Conservation (phyloP, 306 rosid genomes). For the Begonia loranthoides region DNA sequence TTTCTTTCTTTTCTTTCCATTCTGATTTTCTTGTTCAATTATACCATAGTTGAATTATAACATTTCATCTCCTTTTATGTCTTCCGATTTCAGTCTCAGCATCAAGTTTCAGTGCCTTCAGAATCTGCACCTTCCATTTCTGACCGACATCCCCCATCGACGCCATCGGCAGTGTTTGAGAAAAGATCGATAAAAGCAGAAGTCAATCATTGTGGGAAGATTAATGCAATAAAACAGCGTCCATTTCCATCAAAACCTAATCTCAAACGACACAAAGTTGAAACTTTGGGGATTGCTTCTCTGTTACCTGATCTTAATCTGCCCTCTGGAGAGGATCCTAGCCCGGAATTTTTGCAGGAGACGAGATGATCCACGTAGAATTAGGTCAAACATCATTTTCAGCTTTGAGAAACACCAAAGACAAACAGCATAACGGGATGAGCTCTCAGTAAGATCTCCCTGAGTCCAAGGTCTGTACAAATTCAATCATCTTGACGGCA, state of each 20-base stretch:
- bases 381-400: too few relatives aligned
- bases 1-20: neutral
- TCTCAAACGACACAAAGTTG: conserved; percentile 23
- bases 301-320: conserved; percentile 54
- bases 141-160: conserved; percentile 12
- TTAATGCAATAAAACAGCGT: conserved; percentile 7
- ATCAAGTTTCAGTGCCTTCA: conserved; percentile 9
- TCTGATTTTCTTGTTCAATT: neutral
- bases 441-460: too few relatives aligned
- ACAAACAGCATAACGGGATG: too few relatives aligned
- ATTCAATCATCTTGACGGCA: too few relatives aligned
- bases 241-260: conserved; percentile 15
- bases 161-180: conserved; percentile 8
- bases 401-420: too few relatives aligned
- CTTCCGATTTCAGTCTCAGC: conserved; percentile 14
- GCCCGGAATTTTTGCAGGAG: neutral
- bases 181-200: conserved; percentile 9
- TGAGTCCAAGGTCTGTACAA: too few relatives aligned
- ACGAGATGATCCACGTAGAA: too few relatives aligned
- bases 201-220: conserved; percentile 4
- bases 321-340: neutral
- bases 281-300: conserved; percentile 24
- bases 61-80: neutral
- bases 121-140: conserved; percentile 7
- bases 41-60: too few relatives aligned